phyloP scores from a whole-genome alignment of 352 stramenopile genomes.

The Globisporangium cylindrosporum region DNA sequence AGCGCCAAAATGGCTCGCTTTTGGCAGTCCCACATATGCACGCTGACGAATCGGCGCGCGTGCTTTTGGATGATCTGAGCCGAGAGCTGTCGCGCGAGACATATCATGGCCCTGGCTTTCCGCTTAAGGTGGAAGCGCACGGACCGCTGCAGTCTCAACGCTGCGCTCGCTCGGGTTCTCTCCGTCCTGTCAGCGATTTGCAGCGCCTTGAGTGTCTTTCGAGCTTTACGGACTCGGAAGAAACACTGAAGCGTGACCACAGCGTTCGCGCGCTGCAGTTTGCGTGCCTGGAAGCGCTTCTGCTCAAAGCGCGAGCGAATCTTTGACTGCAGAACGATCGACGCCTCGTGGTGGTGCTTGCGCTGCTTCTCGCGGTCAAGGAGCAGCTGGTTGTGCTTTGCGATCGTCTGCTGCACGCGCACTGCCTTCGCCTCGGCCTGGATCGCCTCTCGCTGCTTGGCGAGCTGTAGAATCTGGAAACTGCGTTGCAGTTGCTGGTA shows the following conservation, averaged over 20 bases:
- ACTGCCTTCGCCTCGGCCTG: conserved; percentile 36
- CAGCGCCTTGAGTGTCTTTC: conserved; percentile 16
- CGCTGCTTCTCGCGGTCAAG: conserved; percentile 34
- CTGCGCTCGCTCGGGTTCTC: conserved; percentile 14
- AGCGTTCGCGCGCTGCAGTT: conserved; percentile 38
- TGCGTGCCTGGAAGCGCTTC: conserved; percentile 56
- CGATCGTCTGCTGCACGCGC: conserved; percentile 41
- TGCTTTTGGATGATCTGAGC: conserved; percentile 52
- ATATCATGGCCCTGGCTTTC: conserved; percentile 33
- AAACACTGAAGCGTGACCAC: conserved; percentile 44
- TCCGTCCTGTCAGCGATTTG: conserved; percentile 16
- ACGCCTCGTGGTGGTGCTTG: conserved; percentile 39
- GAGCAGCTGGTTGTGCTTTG: conserved; percentile 35
- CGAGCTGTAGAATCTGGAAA: conserved; percentile 13
- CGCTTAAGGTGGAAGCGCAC: conserved; percentile 33
- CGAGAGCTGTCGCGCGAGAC: conserved; percentile 35
- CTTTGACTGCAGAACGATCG: conserved; percentile 59
- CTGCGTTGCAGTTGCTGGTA: conserved; percentile 39
- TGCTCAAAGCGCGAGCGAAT: conserved; percentile 53
- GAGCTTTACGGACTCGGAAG: conserved; percentile 19
- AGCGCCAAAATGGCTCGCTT: conserved; percentile 21
- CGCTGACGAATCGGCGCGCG: conserved; percentile 26
- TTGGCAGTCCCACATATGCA: conserved; percentile 12
- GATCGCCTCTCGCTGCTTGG: conserved; percentile 45
- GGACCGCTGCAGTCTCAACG: conserved; percentile 37